A percentile compares a stretch with the other conserved stretches of the same genome.
Evolutionary conservation across 768 basidiomycete genomes (phyloP).

Genomic region (Suillus luteus): DNA sequence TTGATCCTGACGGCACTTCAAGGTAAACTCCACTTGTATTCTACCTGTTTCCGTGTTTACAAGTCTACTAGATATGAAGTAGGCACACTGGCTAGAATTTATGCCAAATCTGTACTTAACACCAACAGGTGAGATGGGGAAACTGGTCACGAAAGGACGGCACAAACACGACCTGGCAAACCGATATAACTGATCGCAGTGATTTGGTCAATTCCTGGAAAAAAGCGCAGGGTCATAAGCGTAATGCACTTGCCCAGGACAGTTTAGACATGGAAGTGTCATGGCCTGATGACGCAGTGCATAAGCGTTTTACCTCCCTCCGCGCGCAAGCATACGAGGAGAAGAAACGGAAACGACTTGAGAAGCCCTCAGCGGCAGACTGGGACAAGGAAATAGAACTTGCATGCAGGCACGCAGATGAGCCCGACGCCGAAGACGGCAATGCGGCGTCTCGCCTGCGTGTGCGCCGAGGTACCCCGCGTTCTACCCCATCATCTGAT

Average conservation of each 20-base stretch:
- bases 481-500: conserved; percentile 2
- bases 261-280: conserved; percentile 41
- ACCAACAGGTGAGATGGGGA: conserved; percentile 52
- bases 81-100: conserved; percentile 12
- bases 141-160: conserved; percentile 53
- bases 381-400: conserved; percentile 34
- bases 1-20: conserved; percentile 31
- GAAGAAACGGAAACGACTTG: conserved; percentile 34
- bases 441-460: conserved; percentile 14
- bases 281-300: conserved; percentile 44
- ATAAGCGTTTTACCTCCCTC: conserved; percentile 44
- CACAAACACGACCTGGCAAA: conserved; percentile 57
- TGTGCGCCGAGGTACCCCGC: conserved; percentile 5
- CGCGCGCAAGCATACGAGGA: conserved; percentile 48
- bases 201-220: conserved; percentile 38
- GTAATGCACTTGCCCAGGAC: conserved; percentile 30
- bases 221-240: conserved; percentile 30
- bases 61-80: conserved; percentile 33
- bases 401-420: conserved; percentile 21
- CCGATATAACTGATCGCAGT: conserved; percentile 22
- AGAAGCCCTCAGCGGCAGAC: conserved; percentile 15
- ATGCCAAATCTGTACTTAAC: not conserved
- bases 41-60: conserved; percentile 10
- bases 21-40: conserved; percentile 20
- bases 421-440: conserved; percentile 29